Percentiles rank a stretch among this genome's conserved stretches.
These are phyloP conservation scores for Leccinum fallax DNA, from an alignment of 1,284 basidiomycete species.

Conservation along the genomic window DNA sequence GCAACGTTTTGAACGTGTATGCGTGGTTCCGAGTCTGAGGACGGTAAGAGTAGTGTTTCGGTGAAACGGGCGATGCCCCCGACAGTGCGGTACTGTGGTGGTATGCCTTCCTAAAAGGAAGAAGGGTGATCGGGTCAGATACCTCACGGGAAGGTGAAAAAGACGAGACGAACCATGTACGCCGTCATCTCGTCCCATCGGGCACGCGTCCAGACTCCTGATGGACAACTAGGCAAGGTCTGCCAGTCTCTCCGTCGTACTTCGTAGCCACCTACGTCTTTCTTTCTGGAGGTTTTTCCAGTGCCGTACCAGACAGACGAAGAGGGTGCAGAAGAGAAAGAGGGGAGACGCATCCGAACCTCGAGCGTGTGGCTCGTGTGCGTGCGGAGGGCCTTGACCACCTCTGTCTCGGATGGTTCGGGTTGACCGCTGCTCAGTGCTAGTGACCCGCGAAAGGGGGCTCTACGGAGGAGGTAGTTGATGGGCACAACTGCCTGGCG, in stretches of 20 bases:
- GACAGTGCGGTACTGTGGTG: slow-evolving; percentile 50
- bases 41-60: slow-evolving; percentile 39
- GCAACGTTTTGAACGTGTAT: slow-evolving; percentile 51
- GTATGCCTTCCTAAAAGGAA: slow-evolving; percentile 65
- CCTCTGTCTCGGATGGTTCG: slow-evolving; percentile 45
- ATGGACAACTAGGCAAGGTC: slow-evolving; percentile 24
- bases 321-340: slow-evolving; percentile 41
- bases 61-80: slow-evolving; percentile 51
- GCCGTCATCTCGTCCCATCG: slow-evolving; percentile 65
- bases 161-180: slow-evolving; percentile 58
- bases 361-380: slow-evolving; percentile 51
- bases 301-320: slow-evolving; percentile 41
- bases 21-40: neutral
- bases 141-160: neutral
- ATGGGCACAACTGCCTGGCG: slow-evolving; percentile 55
- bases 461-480: slow-evolving; percentile 48
- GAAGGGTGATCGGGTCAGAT: slow-evolving; percentile 1
- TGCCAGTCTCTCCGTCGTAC: slow-evolving; percentile 54
- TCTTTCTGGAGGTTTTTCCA: slow-evolving; percentile 31
- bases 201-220: slow-evolving; percentile 39
- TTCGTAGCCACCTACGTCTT: slow-evolving; percentile 53
- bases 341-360: slow-evolving; percentile 56
- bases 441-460: slow-evolving; percentile 35
- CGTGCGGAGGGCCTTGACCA: slow-evolving; percentile 57
- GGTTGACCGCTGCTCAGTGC: slow-evolving; percentile 20